Base-by-base conservation (phyloP, 495 filamentous ascomycete species). In the Hyaloscypha hepaticicola region DNA sequence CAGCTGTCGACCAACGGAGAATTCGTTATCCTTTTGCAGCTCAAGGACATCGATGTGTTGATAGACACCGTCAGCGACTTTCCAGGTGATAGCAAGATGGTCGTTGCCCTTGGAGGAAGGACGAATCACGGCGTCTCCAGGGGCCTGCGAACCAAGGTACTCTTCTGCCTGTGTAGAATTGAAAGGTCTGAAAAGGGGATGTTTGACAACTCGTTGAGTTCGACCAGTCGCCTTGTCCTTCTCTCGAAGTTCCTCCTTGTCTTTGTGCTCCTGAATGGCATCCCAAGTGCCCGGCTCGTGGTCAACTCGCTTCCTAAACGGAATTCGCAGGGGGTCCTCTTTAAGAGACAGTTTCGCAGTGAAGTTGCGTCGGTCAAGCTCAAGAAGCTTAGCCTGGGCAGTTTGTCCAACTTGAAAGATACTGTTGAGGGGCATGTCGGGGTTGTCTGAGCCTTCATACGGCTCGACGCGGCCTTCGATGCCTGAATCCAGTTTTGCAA, bases 31-130 rank as follows among this genome's bases (percentile, higher is more conserved):
- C 77, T 99, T 99, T 77, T 96, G 91, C 61, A 99, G 76, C 75
- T 99, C 95, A 22, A 99, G 84, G 34, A 99, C 96, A 74, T 99
- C 96, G 61, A 99, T 91, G 72, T 99, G 95, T 77, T 99, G 94
- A 71, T 91, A 98, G 38, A 97, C 85, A 62, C 89, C 89, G 68
- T 98, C 91, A 0, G 90, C 85, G n/a, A 99, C 92, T 77, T 98
- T 99, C 95, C 95, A 99, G 1, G 95, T 99, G 48, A 99, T 84
- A 3, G 94, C 92, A 55, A 99, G 84, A 76, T 99, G 95, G 75
- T 99, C 96, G 38, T 88, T 87, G 14, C 95, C 95, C 67, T 93
- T 95, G 25, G 92, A 96, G 1, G 91, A 96, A 14, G 95, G 95
- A 12, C 95, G 89, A 70, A 99, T 97, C 34, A 99, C 90, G 55